Percentiles rank a stretch among this genome's conserved stretches.
Conservation (phyloP, 305 asterid genomes). For the Ilex paraguariensis region DNA sequence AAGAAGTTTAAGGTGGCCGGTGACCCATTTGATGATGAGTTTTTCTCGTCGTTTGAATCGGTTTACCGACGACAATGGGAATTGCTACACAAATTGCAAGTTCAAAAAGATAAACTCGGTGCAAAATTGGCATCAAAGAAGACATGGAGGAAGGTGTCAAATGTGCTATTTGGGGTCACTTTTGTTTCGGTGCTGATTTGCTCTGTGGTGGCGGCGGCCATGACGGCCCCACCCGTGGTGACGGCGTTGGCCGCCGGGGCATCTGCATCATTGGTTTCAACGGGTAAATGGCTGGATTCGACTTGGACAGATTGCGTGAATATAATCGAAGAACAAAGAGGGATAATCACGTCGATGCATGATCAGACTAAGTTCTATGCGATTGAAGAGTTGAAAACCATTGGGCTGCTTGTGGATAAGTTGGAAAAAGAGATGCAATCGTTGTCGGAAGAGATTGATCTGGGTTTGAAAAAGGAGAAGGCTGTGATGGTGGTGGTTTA, state of each 20-base stretch:
- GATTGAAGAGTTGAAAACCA: constrained; percentile 17
- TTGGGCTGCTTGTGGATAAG: constrained; percentile 13
- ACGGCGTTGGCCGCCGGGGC: constrained; percentile 21
- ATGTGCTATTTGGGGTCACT: constrained; percentile 39
- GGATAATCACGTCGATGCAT: constrained; percentile 7
- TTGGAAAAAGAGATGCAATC: constrained; percentile 5
- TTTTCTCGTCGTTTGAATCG: constrained; percentile 30
- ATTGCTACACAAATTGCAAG: constrained; percentile 39
- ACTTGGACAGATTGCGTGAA: constrained; percentile 20
- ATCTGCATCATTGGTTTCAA: constrained; percentile 14
- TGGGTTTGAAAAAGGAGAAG: constrained; percentile 6
- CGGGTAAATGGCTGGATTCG: constrained; percentile 18
- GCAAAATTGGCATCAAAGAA: constrained; percentile 25
- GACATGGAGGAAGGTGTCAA: constrained; percentile 37
- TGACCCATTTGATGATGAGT: constrained; percentile 40
- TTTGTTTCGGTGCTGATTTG: constrained; percentile 43
- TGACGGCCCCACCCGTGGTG: constrained; percentile 21
- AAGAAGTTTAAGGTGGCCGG: constrained; percentile 30
- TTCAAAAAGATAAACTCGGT: constrained; percentile 34
- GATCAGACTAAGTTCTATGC: constrained; percentile 3
- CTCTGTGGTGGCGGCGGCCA: constrained; percentile 23
- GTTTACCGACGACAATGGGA: constrained; percentile 29
- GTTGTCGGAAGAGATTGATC: constrained; percentile 4
- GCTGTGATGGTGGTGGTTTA: constrained; percentile 11
- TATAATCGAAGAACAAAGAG: constrained; percentile 14